phyloP scores from a whole-genome alignment of 2,329 filamentous ascomycete species.

The Fusarium sambucinum region DNA sequence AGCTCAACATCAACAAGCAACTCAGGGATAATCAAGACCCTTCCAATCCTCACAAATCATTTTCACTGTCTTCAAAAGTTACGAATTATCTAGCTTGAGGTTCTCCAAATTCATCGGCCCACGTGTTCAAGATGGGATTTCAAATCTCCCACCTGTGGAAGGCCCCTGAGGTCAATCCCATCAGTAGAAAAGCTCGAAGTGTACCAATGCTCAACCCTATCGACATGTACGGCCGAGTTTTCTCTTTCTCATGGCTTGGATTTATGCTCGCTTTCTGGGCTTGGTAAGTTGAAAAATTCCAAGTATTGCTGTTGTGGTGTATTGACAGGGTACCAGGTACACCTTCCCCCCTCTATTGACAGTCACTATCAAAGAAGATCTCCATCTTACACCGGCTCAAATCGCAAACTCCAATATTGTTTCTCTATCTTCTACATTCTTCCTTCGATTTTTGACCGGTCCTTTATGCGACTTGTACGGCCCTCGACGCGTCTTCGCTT shows the following conservation, averaged over 20 bases:
- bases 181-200: conserved; percentile 84
- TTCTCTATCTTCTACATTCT: conserved; percentile 75
- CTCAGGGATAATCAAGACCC: conserved; percentile 11
- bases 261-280: conserved; percentile 92
- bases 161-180: conserved; percentile 80
- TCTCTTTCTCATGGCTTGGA: conserved; percentile 89
- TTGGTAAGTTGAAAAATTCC: conserved; percentile 62
- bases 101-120: not conserved
- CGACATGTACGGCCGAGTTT: conserved; percentile 85
- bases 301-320: not conserved
- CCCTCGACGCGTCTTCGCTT: conserved; percentile 82
- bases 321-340: conserved; percentile 61
- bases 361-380: conserved; percentile 82
- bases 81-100: not conserved
- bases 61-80: not conserved
- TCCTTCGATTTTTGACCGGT: conserved; percentile 82
- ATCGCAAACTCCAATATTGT: conserved; percentile 93
- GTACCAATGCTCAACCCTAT: conserved; percentile 83
- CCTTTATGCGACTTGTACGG: conserved; percentile 89
- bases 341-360: conserved; percentile 86
- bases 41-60: not conserved
- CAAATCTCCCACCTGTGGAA: conserved; percentile 50
- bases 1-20: conserved; percentile 34
- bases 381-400: conserved; percentile 76
- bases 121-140: conserved; percentile 46